Base-by-base conservation (phyloP, 2,329 filamentous ascomycete genomes). In the Colletotrichum sp. region DNA sequence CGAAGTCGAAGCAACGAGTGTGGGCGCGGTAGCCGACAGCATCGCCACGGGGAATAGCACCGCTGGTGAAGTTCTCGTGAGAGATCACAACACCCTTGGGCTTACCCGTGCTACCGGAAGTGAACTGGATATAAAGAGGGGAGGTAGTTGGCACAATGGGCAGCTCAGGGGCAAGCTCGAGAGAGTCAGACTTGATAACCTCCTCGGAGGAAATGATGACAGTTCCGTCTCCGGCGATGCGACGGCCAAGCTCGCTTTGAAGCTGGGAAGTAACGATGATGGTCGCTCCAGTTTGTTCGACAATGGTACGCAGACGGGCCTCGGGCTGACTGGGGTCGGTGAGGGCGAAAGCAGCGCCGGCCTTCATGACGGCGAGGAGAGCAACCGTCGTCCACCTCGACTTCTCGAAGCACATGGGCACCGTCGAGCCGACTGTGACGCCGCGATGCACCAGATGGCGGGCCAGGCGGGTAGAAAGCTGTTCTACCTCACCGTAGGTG, bases 71-170 rank as follows among this genome's bases (percentile, higher is more conserved):
- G 68, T 86, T 87, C 38, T 79, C 81, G 72, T 89, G 87, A 3
- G 84, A 84, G 70, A 88, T 83, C 59, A 92, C 84, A 6, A 92
- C 90, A 27, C 91, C 91, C 82, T 93, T 93, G 2, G 91, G 91
- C 72, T 87, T 88, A 8, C 91, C 91, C 0, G 91, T 93, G 73
- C 90, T 92, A 16, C 91, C 91, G 1, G 90, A 92, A 13, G 91
- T 93, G 79, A 92, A 93, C 78, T 92, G 91, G 77, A 92, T 89
- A 74, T 88, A 89, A 38, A 88, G 83, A 11, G 86, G 83, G 1
- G 83, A 80, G 7, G 80, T 79, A 4, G 86, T 76, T 4, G 91
- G 81, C n/a, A 88, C 84, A 0, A 71, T 63, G 0, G 84, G 84
- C 2, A 86, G 77, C 12, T 67, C 67, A 24, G 33, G n/a, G 21